Evolutionary conservation across 139 green algal genomes (phyloP).

Genomic region (Coelastrella sp.): DNA sequence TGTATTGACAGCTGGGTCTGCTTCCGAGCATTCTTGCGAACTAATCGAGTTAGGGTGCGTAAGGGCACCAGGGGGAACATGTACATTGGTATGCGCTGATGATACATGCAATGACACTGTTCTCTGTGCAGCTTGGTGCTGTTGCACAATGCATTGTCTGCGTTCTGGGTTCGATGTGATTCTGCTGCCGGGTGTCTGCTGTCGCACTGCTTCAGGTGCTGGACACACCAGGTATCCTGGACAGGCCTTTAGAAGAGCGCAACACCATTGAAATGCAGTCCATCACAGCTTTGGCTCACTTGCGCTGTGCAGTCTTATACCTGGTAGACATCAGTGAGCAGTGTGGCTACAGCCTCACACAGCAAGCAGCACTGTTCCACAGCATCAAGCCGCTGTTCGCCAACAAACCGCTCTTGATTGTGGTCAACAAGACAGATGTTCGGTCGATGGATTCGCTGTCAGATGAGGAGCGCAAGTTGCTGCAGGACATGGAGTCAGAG

Average conservation of each 20-base stretch:
- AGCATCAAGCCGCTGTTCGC: slow-evolving; percentile 98
- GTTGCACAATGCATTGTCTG: too few species aligned
- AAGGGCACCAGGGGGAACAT: too few species aligned
- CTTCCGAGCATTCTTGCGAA: too few species aligned
- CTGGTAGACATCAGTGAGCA: slow-evolving; percentile 95
- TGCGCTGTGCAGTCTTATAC: slow-evolving; percentile 97
- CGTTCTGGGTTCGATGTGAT: not conserved
- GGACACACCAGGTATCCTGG: slow-evolving; percentile 98
- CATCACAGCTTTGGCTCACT: slow-evolving; percentile 98
- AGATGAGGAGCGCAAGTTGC: slow-evolving; percentile 70
- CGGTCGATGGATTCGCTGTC: slow-evolving; percentile 57
- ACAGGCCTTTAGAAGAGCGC: slow-evolving; percentile 97
- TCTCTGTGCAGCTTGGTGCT: not conserved
- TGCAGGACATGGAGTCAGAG: slow-evolving; percentile 88
- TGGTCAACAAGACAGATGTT: slow-evolving; percentile 95
- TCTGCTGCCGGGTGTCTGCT: slow-evolving; percentile 22
- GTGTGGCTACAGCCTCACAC: slow-evolving; percentile 94
- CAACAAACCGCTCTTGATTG: slow-evolving; percentile 98
- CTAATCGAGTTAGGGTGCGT: too few species aligned
- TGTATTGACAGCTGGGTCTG: not conserved
- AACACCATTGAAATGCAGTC: slow-evolving; percentile 99
- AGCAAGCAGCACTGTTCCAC: slow-evolving; percentile 98
- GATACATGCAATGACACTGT: not conserved
- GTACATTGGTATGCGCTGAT: not conserved
- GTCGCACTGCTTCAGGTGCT: slow-evolving; percentile 89